phyloP scores from a whole-genome alignment of 108 stramenopile species.

The Seminavis robusta region DNA sequence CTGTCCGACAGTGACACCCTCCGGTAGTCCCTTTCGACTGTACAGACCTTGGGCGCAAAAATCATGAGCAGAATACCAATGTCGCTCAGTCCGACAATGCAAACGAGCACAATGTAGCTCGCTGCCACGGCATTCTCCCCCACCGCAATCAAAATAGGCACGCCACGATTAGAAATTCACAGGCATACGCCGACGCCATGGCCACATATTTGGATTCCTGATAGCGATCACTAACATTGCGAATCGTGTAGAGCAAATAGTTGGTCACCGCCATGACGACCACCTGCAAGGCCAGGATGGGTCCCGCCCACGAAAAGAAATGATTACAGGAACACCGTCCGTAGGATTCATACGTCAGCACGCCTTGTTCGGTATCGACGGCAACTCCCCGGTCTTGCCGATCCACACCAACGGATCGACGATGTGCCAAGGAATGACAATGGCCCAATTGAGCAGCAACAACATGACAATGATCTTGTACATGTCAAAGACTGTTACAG shows the following conservation, averaged over 20 bases:
- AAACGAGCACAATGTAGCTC: slow-evolving; percentile 21
- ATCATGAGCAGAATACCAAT: slow-evolving; percentile 29
- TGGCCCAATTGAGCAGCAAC: too few relatives aligned
- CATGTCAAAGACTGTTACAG: too few relatives aligned
- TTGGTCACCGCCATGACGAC: slow-evolving; percentile 31
- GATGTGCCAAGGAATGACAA: too few relatives aligned
- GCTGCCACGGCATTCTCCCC: slow-evolving; percentile 30
- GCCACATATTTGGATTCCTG: slow-evolving; percentile 47
- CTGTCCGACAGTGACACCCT: slow-evolving; percentile 25
- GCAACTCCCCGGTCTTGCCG: too few relatives aligned
- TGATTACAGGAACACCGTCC: too few relatives aligned
- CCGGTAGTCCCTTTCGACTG: slow-evolving; percentile 25
- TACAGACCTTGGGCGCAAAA: slow-evolving; percentile 39
- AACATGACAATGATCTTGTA: too few relatives aligned
- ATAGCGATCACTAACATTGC: slow-evolving; percentile 36
- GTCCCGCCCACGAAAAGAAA: too few relatives aligned
- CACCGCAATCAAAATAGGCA: slow-evolving; percentile 41
- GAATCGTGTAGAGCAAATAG: slow-evolving; percentile 26
- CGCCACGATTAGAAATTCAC: slow-evolving; percentile 40
- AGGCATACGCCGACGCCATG: slow-evolving; percentile 33
- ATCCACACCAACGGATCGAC: too few relatives aligned
- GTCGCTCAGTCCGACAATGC: slow-evolving; percentile 32
- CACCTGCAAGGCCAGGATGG: slow-evolving; percentile 27
- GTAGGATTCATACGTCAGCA: too few relatives aligned
- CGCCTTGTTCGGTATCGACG: too few relatives aligned